phyloP scores from a whole-genome alignment of 1,139 yeast species.

The Nadsonia commutata region DNA sequence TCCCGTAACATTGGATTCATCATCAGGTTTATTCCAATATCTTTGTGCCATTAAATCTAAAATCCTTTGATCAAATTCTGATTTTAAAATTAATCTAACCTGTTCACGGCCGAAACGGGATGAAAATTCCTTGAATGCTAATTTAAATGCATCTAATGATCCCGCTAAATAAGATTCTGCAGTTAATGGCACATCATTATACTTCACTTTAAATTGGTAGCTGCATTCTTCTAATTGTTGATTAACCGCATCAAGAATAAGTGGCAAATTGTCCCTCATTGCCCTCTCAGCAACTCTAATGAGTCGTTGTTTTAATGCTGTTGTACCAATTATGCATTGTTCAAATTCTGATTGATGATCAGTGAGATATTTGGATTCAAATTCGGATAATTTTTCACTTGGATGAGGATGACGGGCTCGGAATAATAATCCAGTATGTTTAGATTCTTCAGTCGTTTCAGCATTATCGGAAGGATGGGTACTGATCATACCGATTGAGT shows the following conservation, averaged over 20 bases:
- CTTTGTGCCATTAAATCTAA: constrained; percentile 75
- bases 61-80: constrained; percentile 78
- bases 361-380: neutral
- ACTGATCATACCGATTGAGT: neutral
- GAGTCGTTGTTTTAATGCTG: constrained; percentile 54
- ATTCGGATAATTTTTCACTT: neutral
- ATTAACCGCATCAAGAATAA: constrained; percentile 73
- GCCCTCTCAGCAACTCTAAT: constrained; percentile 79
- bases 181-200: constrained; percentile 83
- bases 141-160: constrained; percentile 73
- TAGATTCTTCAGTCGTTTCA: neutral
- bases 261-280: constrained; percentile 79
- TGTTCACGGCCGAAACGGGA: constrained; percentile 73
- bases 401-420: too few species aligned
- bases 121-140: constrained; percentile 76
- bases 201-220: constrained; percentile 88
- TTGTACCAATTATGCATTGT: neutral
- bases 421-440: too few species aligned
- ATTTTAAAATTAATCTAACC: constrained; percentile 60
- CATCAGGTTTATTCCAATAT: constrained; percentile 68
- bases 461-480: neutral
- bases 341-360: neutral
- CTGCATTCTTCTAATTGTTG: constrained; percentile 89
- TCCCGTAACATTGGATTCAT: too few species aligned
- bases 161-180: constrained; percentile 90